Evolutionary conservation across 805 yeast genomes (phyloP), one percentile per base, ranked within the genome.

Genomic region (Barnettozyma populi): DNA sequence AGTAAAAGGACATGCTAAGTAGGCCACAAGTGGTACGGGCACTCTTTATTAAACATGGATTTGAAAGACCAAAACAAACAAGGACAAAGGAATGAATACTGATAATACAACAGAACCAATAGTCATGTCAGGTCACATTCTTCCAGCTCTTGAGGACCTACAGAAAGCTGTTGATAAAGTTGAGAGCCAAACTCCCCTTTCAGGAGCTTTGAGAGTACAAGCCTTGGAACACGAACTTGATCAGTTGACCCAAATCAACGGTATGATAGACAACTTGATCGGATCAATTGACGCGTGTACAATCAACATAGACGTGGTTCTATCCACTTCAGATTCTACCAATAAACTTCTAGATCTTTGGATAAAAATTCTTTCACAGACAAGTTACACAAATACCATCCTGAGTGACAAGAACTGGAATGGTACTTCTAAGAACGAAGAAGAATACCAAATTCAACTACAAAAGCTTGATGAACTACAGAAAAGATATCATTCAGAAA

Each of bases 351-450:
- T 82, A 21, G 82, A 77, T 48, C 71, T 79, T 20, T 82, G 86
- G 86, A 73, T 78, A 45, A 70, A 74, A 52, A 80, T 82, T 43
- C 70, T 82, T 19, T 79, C 84, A 14, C 86, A 82, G 56, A 76
- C 84, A 20, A 74, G 75, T 32, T 77, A 79, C 56, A 75, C 82
- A 4, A 67, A 71, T 24, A 71, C 73, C 9, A 60, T 78, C 18
- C 65, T 80, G 52, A 68, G 69, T 45, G 73, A 74, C 46, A 53
- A 56, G 24, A 66, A 66, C 43, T 68, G 79, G 72, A 62, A 66
- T 43, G 75, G 75, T 0, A 31, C 52, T 2, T 46, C 60, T 2
- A 60, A 53, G 36, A 53, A 47, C 31, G 63, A 59, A 20, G 57
- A 52, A 25, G 58, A 53, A 23, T 56, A 57, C 40, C 59, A 54